A percentile compares a stretch with the other conserved stretches of the same genome.
These are phyloP conservation scores for Aureobasidium leucospermi DNA, from an alignment of 2,329 filamentous ascomycete genomes.

Conservation along the genomic window DNA sequence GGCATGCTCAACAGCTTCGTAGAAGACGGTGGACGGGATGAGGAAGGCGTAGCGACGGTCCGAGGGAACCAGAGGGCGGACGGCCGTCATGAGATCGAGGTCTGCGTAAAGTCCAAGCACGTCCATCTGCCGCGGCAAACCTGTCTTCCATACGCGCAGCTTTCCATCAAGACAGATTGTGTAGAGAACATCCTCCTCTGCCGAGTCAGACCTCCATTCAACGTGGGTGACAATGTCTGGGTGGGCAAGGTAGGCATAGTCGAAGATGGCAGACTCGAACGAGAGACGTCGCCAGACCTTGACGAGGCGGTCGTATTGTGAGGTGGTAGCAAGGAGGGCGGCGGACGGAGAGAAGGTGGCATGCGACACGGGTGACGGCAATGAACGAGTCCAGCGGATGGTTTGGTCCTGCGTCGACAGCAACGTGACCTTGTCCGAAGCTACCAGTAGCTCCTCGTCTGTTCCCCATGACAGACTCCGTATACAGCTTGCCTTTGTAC, in stretches of 20 bases:
- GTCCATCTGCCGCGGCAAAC: slow-evolving; percentile 63
- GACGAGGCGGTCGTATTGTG: slow-evolving; percentile 70
- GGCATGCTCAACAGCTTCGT: slow-evolving; percentile 62
- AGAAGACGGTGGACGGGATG: slow-evolving; percentile 75
- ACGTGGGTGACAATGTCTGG: slow-evolving; percentile 70
- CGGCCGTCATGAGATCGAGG: slow-evolving; percentile 67
- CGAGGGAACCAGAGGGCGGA: slow-evolving; percentile 45
- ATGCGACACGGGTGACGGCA: slow-evolving; percentile 67
- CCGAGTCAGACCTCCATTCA: slow-evolving; percentile 64
- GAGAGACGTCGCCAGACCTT: slow-evolving; percentile 89
- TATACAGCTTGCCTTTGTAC: slow-evolving; percentile 23
- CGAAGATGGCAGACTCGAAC: slow-evolving; percentile 82
- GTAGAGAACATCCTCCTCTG: slow-evolving; percentile 73
- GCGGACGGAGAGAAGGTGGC: slow-evolving; percentile 82
- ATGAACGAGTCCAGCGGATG: slow-evolving; percentile 60
- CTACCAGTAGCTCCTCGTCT: slow-evolving; percentile 76
- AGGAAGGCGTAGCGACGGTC: slow-evolving; percentile 65
- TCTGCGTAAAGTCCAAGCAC: slow-evolving; percentile 72
- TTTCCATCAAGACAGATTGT: slow-evolving; percentile 77
- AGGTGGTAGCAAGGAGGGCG: slow-evolving; percentile 74
- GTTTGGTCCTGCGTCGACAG: slow-evolving; percentile 48
- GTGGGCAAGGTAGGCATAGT: slow-evolving; percentile 85
- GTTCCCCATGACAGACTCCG: slow-evolving; percentile 77
- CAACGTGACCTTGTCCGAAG: slow-evolving; percentile 60
- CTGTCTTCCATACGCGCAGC: slow-evolving; percentile 75